These are phyloP conservation scores for Annona cherimola DNA, from an alignment of 164 flowering plant species.

Conservation along the genomic window DNA sequence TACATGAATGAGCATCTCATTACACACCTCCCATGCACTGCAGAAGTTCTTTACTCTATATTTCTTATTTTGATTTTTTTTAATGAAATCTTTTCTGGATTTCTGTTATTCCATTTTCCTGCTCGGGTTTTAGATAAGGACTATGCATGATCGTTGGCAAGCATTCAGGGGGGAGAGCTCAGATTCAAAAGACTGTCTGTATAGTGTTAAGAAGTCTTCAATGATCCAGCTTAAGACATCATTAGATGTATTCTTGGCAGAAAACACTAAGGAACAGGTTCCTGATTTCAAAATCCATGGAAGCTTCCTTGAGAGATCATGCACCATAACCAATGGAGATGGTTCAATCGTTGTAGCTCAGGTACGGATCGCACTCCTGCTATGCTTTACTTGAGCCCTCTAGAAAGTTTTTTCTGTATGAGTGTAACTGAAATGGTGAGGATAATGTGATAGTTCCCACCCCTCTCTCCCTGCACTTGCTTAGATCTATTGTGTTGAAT, in stretches of 20 bases:
- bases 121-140: constrained; percentile 17
- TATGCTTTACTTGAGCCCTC: neutral
- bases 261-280: constrained; percentile 19
- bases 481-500: too few relatives aligned
- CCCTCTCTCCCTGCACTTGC: too few relatives aligned
- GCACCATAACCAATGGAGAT: constrained; percentile 22
- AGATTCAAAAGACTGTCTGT: constrained; percentile 25
- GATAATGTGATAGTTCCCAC: too few relatives aligned
- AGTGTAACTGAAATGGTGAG: too few relatives aligned
- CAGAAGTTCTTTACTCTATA: neutral
- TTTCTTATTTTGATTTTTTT: too few relatives aligned
- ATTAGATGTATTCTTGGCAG: constrained; percentile 21
- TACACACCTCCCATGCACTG: too few relatives aligned
- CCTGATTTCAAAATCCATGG: constrained; percentile 37
- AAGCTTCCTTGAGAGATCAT: constrained; percentile 32
- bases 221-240: constrained; percentile 29
- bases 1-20: too few relatives aligned
- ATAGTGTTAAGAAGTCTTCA: constrained; percentile 29
- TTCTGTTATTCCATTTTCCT: neutral
- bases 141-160: constrained; percentile 32
- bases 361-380: constrained; percentile 12
- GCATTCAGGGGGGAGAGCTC: constrained; percentile 27
- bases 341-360: constrained; percentile 23
- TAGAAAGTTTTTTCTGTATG: too few relatives aligned
- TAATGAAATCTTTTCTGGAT: too few relatives aligned